A percentile compares a stretch with the other conserved stretches of the same genome.
Evolutionary conservation across 164 flowering plant genomes (phyloP).

Genomic region (Liriodendron chinense): DNA sequence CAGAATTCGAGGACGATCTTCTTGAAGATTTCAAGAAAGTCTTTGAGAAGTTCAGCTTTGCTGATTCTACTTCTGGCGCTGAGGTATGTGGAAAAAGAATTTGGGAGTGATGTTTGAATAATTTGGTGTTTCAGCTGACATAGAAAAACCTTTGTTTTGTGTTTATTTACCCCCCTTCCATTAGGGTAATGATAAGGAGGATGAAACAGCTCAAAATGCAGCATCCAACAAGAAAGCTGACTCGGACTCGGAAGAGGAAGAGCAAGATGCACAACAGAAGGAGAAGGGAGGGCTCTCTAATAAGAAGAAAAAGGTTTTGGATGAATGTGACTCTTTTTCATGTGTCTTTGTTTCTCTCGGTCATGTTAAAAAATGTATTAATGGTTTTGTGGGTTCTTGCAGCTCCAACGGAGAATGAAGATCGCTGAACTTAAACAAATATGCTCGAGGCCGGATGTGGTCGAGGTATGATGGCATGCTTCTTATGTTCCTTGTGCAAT

Average conservation of each 20-base stretch:
- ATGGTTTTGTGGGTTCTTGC: conserved; percentile 12
- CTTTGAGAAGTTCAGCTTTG: conserved; percentile 71
- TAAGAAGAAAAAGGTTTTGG: conserved; percentile 85
- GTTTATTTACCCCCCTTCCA: neutral
- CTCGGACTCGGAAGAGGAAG: conserved; percentile 77
- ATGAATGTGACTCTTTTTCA: neutral
- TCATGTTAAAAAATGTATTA: neutral
- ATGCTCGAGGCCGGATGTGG: conserved; percentile 90
- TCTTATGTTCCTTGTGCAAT: neutral
- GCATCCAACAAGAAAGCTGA: conserved; percentile 51
- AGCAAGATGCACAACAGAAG: conserved; percentile 65
- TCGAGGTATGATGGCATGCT: conserved; percentile 58
- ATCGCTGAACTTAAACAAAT: conserved; percentile 95
- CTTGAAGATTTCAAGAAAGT: conserved; percentile 77
- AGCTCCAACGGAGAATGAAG: conserved; percentile 95
- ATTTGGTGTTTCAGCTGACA: neutral
- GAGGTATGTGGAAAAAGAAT: conserved; percentile 18
- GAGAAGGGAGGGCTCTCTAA: conserved; percentile 89
- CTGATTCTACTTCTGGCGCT: conserved; percentile 30
- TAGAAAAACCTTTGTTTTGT: neutral
- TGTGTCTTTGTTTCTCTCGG: conserved; percentile 7
- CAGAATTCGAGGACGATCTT: conserved; percentile 59
- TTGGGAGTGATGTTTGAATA: neutral
- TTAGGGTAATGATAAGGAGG: conserved; percentile 70
- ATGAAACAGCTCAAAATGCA: conserved; percentile 52